Evolutionary conservation across 768 basidiomycete species (phyloP).

Genomic region (Tephrocybe sp.): DNA sequence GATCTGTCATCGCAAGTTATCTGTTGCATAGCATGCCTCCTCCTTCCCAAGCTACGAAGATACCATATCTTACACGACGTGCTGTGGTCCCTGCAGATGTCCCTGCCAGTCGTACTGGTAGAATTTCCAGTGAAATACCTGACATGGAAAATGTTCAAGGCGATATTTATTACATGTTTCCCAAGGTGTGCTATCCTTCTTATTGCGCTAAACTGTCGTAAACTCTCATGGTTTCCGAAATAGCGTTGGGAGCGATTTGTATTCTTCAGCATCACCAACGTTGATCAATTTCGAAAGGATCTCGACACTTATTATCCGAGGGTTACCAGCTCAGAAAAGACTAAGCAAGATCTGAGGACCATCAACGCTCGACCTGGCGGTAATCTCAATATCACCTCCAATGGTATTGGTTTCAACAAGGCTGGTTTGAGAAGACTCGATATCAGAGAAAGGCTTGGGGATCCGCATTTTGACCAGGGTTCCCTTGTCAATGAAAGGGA

Average conservation of each 20-base stretch:
- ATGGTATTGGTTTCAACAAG: slow-evolving; percentile 8
- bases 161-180: slow-evolving; percentile 12
- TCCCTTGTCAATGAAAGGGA: slow-evolving; percentile 9
- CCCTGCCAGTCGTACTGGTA: background rate
- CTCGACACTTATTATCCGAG: slow-evolving; percentile 8
- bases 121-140: background rate
- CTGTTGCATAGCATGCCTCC: too few species aligned
- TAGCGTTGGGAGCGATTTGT: slow-evolving; percentile 9
- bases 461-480: slow-evolving; percentile 13
- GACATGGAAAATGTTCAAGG: slow-evolving; percentile 13
- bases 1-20: too few species aligned
- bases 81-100: background rate
- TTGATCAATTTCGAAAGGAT: slow-evolving; percentile 1
- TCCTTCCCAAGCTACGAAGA: background rate
- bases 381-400: slow-evolving; percentile 2
- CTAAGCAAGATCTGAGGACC: background rate
- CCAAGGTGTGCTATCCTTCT: slow-evolving; percentile 4
- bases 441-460: background rate
- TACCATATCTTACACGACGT: background rate
- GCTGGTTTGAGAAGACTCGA: slow-evolving; percentile 7
- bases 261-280: slow-evolving; percentile 14
- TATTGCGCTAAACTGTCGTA: background rate
- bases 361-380: slow-evolving; percentile 4
- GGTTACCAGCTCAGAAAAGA: slow-evolving; percentile 8
- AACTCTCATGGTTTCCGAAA: background rate